A percentile compares a stretch with the other conserved stretches of the same genome.
phyloP scores from a whole-genome alignment of 1,284 basidiomycete species.

The Somion occarium region DNA sequence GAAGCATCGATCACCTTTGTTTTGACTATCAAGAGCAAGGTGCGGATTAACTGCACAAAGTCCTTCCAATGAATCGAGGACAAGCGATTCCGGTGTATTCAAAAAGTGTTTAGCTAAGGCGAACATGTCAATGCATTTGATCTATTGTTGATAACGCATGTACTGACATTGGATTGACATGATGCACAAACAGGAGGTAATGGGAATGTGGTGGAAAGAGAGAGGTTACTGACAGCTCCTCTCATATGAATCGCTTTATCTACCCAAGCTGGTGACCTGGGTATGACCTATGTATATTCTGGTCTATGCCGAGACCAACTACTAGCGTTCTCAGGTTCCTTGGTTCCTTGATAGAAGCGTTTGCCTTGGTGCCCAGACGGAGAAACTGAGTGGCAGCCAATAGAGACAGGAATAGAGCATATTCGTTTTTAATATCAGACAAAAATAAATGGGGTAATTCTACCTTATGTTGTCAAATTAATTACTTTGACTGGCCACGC shows the following conservation, averaged over 20 bases:
- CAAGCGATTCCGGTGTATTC: constrained; percentile 64
- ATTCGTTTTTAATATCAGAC: too few relatives aligned
- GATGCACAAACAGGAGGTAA: background rate
- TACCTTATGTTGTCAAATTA: too few relatives aligned
- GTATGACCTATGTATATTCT: background rate
- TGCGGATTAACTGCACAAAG: constrained; percentile 68
- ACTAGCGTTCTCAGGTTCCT: too few relatives aligned
- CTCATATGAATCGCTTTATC: background rate
- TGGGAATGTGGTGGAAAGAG: background rate
- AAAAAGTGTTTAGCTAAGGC: constrained; percentile 67
- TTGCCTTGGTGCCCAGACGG: too few relatives aligned
- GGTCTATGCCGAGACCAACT: background rate
- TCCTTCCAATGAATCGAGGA: constrained; percentile 74
- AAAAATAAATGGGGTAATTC: too few relatives aligned
- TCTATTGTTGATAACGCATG: background rate
- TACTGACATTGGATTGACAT: constrained; percentile 23
- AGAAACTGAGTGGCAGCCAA: too few relatives aligned
- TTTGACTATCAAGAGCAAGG: constrained; percentile 59
- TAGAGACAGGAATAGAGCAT: too few relatives aligned
- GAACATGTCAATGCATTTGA: background rate
- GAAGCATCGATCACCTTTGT: constrained; percentile 46
- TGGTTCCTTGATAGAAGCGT: too few relatives aligned
- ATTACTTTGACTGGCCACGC: too few relatives aligned
- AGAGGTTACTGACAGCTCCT: background rate
- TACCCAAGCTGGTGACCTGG: background rate